Evolutionary conservation across 108 stramenopile species (phyloP), one percentile per base, ranked within the genome.

Genomic region (Skeletonema potamos): DNA sequence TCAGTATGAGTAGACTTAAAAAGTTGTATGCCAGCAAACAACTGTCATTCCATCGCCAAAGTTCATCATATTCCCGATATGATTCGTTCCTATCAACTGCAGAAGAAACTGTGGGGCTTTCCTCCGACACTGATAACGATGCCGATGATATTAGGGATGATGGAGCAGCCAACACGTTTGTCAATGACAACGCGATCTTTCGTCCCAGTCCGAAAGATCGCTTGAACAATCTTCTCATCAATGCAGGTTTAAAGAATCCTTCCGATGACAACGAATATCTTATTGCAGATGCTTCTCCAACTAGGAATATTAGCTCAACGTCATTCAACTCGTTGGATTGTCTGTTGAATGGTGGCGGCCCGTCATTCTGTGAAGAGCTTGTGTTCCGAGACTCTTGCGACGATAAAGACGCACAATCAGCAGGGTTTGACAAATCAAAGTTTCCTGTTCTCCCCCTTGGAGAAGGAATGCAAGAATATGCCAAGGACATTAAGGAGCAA

Each of bases 21-120:
- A 64, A 62, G 4, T 64, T 80, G 56, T 80, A 65, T 22, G 79
- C 79, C 7, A 64, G 62, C 27, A 80, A 73, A 46, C 79, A 80
- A 48, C 39, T 80, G 13, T 58, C 44, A 13, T 80, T 80, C 63
- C 66, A 69, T 62, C 72, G 68, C 3, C 22, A 46, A 17, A 69
- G 62, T 39, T 72, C 71, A 11, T 63, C 61, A 39, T 80, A 80
- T 51, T 48, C 72, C 20, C 58, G 79, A 34, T 59, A 64, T 59
- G 79, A 80, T 60, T 80, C 79, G 12, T 80, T 80, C 32, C 39
- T 80, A 24, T 46, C 43, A 18, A 24, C 65, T 7, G 59, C 30
- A 30, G 58, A 34, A 20, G 18, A 34, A 24, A 18, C n/a, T 6
- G 28, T 34, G 24, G 6, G n/a, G n/a, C n/a, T n/a, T 1, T 33